A percentile compares a stretch with the other conserved stretches of the same genome.
These are phyloP conservation scores for Suillus placidus DNA, from an alignment of 768 basidiomycete species.

Conservation along the genomic window DNA sequence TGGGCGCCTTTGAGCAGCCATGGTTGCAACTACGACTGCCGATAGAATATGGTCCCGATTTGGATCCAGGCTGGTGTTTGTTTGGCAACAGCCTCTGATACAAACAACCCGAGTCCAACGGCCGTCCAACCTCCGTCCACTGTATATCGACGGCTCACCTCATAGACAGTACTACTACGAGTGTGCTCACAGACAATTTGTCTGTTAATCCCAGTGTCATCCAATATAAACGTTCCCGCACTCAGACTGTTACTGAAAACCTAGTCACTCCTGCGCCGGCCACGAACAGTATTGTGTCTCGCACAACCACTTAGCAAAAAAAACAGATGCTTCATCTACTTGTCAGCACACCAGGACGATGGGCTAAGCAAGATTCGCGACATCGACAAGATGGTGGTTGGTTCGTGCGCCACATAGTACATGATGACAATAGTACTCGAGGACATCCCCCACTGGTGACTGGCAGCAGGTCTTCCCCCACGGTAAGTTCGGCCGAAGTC, in stretches of 20 bases:
- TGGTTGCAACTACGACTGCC: slow-evolving; percentile 32
- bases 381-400: neutral
- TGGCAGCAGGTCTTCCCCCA: neutral
- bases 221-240: neutral
- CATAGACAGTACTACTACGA: neutral
- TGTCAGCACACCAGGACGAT: neutral
- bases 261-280: neutral
- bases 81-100: slow-evolving; percentile 42
- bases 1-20: slow-evolving; percentile 76
- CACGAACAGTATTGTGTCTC: neutral
- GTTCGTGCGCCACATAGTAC: neutral
- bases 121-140: no score
- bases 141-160: no score
- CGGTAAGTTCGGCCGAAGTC: neutral
- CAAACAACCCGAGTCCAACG: slow-evolving; percentile 39
- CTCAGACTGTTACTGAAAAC: neutral
- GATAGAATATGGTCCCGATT: slow-evolving; percentile 16
- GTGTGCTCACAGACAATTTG: neutral
- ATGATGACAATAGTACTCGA: neutral
- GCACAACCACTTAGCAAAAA: neutral
- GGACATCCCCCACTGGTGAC: neutral
- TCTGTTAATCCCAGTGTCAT: neutral
- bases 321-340: no score
- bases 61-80: slow-evolving; percentile 26
- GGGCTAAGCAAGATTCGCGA: neutral